Evolutionary conservation across 805 yeast genomes (phyloP), one percentile per base, ranked within the genome.

Genomic region (Candida chilensis): DNA sequence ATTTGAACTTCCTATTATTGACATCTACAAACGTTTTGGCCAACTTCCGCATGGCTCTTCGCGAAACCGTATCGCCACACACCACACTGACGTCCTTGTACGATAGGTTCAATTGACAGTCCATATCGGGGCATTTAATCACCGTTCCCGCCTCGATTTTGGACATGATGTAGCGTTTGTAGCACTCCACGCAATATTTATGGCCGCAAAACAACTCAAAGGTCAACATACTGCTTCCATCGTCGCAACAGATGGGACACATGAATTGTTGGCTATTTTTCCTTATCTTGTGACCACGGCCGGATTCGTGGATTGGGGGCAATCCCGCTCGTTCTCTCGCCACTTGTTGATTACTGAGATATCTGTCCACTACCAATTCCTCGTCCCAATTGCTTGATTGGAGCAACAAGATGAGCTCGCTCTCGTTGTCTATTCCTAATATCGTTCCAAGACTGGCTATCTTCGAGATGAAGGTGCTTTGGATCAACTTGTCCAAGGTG

Each of bases 221-320:
- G 2, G 57, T 52, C 6, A 35, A 31, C 19, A 56, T 32, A 2
- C 37, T 36, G 0, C 46, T 45, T 17, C 57, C 60, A 1, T 67
- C 69, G 15, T 78, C 80, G 48, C 85, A 83, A 52, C 96, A 88
- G n/a, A 88, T 76, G 11, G 52, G 42, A 48, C 96, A 86, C 17
- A 48, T 37, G 38, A 63, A 71, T 9, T 16, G 18, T n/a, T 13
- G 6, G 26, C 19, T n/a, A n/a, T 11, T 45, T 52, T 3, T 30
- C 40, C 3, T 47, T 46, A 0, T 53, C 42, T 25, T 33, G 30
- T 37, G 20, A 30, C 6, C 12, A 7, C 13, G 25, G 13, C 12
- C 6, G 7, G 13, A 11, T 22, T n/a, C 7, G 13, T 22, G 14
- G 13, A 6, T 8, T 6, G 12, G 7, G 8, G 54, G 38, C 5